Evolutionary conservation across 2,329 filamentous ascomycete species (phyloP), one percentile per base, ranked within the genome.

Genomic region (Fonsecaea nubica): DNA sequence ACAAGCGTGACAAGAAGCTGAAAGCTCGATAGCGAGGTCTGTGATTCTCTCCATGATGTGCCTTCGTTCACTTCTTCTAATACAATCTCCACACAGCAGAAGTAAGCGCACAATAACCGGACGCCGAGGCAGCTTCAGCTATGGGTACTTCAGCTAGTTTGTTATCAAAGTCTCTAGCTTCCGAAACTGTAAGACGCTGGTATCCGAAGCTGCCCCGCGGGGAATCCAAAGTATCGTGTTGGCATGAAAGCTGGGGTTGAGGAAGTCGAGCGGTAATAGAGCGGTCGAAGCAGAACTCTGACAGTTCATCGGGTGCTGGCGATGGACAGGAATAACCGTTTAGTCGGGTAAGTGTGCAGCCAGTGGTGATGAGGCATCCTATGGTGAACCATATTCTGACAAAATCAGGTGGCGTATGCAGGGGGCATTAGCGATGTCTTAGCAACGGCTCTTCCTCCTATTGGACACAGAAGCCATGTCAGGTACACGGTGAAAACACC

Each of bases 41-140:
- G 2, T 21, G 25, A 30, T 21, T 42, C 10, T 52, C 42, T 21
- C 38, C 32, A 36, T 8, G 58, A 25, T 30, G 6, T 30, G 40
- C 4, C 18, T 36, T 32, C 33, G 13, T n/a, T 52, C 32, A 6
- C 7, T 21, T 36, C 3, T 33, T 18, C n/a, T 55, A 36, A 57
- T 55, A 56, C 21, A n/a, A 13, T 12, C 15, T 21, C 38, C 6
- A n/a, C 6, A 32, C 8, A 32, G 7, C 38, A 48, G 48, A 36
- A 38, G 12, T 63, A 57, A 48, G 53, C 52, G 61, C 25, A 35
- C 53, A 38, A 63, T 63, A 63, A 38, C 61, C 61, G 54, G 33
- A 32, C 30, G 8, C 61, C 53, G 61, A 63, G 61, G 53, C 61
- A 58, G 53, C 32, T 52, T 18, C 21, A 9, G 54, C n/a, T 2